phyloP scores from a whole-genome alignment of 805 yeast genomes.

The Kluyveromyces siamensis region DNA sequence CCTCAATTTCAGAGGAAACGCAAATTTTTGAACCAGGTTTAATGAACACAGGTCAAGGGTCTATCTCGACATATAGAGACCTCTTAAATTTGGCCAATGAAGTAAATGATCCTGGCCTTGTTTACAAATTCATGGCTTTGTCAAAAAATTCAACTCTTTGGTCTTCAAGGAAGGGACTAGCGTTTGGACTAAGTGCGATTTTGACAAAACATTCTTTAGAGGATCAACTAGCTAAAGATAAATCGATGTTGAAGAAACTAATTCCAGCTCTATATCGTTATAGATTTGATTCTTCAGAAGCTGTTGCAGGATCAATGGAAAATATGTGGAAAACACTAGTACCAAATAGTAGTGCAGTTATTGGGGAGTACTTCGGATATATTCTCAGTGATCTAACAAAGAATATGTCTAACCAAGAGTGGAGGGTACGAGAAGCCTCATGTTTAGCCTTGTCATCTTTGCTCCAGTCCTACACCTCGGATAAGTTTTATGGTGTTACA shows the following conservation, averaged over 20 bases:
- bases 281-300: conserved; percentile 70
- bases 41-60: conserved; percentile 71
- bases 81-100: conserved; percentile 82
- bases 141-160: conserved; percentile 83
- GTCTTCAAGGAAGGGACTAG: conserved; percentile 90
- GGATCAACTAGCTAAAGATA: conserved; percentile 45
- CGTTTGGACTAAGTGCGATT: conserved; percentile 84
- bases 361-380: conserved; percentile 43
- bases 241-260: conserved; percentile 45
- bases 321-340: conserved; percentile 78
- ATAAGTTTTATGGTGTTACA: conserved; percentile 40
- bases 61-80: conserved; percentile 86
- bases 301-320: conserved; percentile 75
- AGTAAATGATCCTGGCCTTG: conserved; percentile 91
- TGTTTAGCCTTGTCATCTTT: conserved; percentile 62
- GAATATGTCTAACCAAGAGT: conserved; percentile 74
- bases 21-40: conserved; percentile 78
- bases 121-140: conserved; percentile 87
- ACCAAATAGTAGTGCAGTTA: conserved; percentile 41
- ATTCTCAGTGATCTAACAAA: conserved; percentile 57
- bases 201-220: conserved; percentile 71
- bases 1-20: conserved; percentile 69
- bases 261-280: conserved; percentile 81
- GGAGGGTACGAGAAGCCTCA: conserved; percentile 91
- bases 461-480: conserved; percentile 47